Conservation (phyloP, 192 early-diverging fungal species). For the Entomortierella parvispora region DNA sequence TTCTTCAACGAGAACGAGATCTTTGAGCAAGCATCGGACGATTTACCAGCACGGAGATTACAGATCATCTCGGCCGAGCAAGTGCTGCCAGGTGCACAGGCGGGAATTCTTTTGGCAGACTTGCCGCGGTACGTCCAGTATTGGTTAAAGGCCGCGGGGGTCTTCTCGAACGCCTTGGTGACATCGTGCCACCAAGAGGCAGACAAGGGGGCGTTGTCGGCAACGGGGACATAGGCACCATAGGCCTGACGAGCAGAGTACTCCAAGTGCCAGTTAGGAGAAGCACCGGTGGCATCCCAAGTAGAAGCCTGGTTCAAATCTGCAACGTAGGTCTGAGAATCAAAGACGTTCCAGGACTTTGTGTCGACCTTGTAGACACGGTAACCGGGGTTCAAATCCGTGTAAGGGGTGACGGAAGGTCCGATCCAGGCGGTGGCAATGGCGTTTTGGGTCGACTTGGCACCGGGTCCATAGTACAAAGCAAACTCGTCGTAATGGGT, state of each 20-base stretch:
- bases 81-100: conserved; percentile 14
- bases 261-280: conserved; percentile 64
- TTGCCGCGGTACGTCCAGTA: conserved; percentile 56
- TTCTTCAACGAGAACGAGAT: conserved; percentile 30
- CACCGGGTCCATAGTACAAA: conserved; percentile 57
- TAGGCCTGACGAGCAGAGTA: conserved; percentile 61
- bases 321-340: conserved; percentile 63
- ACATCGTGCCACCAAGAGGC: conserved; percentile 66
- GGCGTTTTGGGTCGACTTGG: conserved; percentile 48
- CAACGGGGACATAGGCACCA: conserved; percentile 29
- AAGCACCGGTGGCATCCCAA: conserved; percentile 42
- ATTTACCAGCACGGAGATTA: conserved; percentile 46
- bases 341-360: conserved; percentile 63
- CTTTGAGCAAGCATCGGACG: conserved; percentile 32
- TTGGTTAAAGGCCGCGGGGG: conserved; percentile 48
- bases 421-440: conserved; percentile 59
- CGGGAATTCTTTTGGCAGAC: conserved; percentile 34
- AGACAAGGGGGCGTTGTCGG: conserved; percentile 38
- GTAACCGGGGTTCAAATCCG: conserved; percentile 64
- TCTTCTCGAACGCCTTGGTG: conserved; percentile 54
- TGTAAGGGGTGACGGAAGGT: conserved; percentile 64
- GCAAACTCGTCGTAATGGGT: conserved; percentile 64
- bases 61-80: conserved; percentile 36
- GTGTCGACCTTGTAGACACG: conserved; percentile 66
- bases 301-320: conserved; percentile 53